Evolutionary conservation across 306 rosid species (phyloP).

Genomic region (Fragaria nilgerrensis): DNA sequence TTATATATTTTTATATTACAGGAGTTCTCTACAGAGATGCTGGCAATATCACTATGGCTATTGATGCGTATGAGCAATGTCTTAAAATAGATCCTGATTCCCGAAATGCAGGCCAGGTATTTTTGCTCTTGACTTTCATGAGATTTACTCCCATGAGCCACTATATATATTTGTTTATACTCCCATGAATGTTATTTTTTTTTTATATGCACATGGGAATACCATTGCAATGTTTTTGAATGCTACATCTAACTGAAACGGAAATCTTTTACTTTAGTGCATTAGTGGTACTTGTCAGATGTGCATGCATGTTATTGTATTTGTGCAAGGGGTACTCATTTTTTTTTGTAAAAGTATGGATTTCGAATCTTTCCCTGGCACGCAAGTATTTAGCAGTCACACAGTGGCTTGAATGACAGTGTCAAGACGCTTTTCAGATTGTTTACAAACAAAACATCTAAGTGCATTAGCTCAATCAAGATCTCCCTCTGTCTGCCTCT

Average conservation of each 20-base stretch:
- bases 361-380: background rate
- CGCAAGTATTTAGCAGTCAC: background rate
- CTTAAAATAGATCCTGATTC: slow-evolving; percentile 96
- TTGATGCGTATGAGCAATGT: slow-evolving; percentile 93
- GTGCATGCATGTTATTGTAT: background rate
- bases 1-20: slow-evolving; percentile 20
- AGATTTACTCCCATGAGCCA: background rate
- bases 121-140: slow-evolving; percentile 11
- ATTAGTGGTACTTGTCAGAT: background rate
- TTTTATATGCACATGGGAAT: background rate
- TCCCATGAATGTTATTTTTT: background rate
- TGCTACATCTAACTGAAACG: background rate
- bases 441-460: background rate
- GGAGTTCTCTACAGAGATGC: slow-evolving; percentile 98
- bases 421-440: background rate
- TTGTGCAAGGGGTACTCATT: background rate
- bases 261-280: background rate
- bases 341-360: background rate
- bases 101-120: slow-evolving; percentile 99
- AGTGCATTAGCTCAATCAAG: background rate
- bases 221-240: background rate
- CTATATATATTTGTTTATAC: background rate
- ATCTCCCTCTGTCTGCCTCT: background rate
- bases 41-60: slow-evolving; percentile 76
- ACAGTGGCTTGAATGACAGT: background rate